Evolutionary conservation across 2,329 filamentous ascomycete genomes (phyloP).

Genomic region (Periconia sp.): DNA sequence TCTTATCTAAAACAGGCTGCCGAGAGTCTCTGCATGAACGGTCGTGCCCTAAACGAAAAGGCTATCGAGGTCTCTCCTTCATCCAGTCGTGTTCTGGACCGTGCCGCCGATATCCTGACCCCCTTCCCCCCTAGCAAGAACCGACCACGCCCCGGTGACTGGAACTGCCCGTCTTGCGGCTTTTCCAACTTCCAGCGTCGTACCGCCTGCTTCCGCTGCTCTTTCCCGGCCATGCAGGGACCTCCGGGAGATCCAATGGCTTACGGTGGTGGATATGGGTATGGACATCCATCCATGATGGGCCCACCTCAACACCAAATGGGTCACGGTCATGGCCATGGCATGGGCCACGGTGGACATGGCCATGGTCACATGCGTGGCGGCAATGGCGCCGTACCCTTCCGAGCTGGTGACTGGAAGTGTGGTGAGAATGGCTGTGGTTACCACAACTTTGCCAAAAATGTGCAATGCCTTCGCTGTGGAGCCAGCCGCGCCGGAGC

Average conservation of each 20-base stretch:
- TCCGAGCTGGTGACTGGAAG: conserved; percentile 98
- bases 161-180: conserved; percentile 97
- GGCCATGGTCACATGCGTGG: conserved; percentile 61
- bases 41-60: conserved; percentile 95
- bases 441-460: conserved; percentile 99
- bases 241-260: conserved; percentile 72
- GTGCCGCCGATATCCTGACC: conserved; percentile 91
- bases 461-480: conserved; percentile 94
- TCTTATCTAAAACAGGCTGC: conserved; percentile 66
- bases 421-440: conserved; percentile 96
- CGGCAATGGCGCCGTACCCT: conserved; percentile 86
- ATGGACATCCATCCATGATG: conserved; percentile 64
- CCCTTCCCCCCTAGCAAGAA: conserved; percentile 99
- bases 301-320: conserved; percentile 66
- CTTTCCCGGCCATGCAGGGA: conserved; percentile 90
- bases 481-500: conserved; percentile 92
- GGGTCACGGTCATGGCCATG: conserved; percentile 51
- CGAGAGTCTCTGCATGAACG: conserved; percentile 98
- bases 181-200: conserved; percentile 99
- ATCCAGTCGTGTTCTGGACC: conserved; percentile 93
- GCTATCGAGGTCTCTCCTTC: conserved; percentile 98
- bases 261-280: conserved; percentile 53
- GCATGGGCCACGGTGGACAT: conserved; percentile 16
- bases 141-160: conserved; percentile 92
- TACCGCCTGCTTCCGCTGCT: conserved; percentile 98